Evolutionary conservation across 352 stramenopile genomes (phyloP), one percentile per base, ranked within the genome.

Genomic region (Phytophthora megakarya): DNA sequence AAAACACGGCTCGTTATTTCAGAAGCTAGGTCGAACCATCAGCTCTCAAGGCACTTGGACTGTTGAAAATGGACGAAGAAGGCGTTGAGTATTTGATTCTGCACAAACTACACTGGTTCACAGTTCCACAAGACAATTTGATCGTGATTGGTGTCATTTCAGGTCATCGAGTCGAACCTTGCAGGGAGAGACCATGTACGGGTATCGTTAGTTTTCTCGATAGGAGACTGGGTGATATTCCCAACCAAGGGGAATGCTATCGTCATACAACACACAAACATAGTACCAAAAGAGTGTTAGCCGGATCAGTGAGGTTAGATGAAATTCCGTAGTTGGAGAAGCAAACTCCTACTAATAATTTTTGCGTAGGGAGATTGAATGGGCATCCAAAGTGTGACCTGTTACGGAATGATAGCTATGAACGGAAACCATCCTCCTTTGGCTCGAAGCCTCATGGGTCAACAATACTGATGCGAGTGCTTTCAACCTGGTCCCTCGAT

Each of bases 31-130:
- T n/a, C 55, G 40, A 55, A 23, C 33, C 55, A 5, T 21, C 55
- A 23, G 33, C 54, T 32, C 33, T 63, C n/a, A 56, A 56, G 28
- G 54, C 54, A 1, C 39, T 63, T 6, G 55, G 55, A 13, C 26
- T 56, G n/a, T 10, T 63, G n/a, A 42, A 42, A 18, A 43, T 56
- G 44, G 43, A 57, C 6, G 55, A 63, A 12, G 21, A 63, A 8
- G 44, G 55, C 5, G 25, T 23, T 7, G 44, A 63, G 15, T 63
- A 63, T 19, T 30, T 63, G 18, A 28, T 57, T 3, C 15, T 63
- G 11, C 55, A 63, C 33, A 48, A 57, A 9, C 26, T 63, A 35
- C 26, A 63, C 9, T 63, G 55, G 43, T 49, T 63, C 18, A 43
- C 55, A 12, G 44, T 48, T 8, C 55, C 55, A 40, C 11, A 8